These are phyloP conservation scores for Podospora conica DNA, from an alignment of 495 filamentous ascomycete genomes.

Conservation along the genomic window DNA sequence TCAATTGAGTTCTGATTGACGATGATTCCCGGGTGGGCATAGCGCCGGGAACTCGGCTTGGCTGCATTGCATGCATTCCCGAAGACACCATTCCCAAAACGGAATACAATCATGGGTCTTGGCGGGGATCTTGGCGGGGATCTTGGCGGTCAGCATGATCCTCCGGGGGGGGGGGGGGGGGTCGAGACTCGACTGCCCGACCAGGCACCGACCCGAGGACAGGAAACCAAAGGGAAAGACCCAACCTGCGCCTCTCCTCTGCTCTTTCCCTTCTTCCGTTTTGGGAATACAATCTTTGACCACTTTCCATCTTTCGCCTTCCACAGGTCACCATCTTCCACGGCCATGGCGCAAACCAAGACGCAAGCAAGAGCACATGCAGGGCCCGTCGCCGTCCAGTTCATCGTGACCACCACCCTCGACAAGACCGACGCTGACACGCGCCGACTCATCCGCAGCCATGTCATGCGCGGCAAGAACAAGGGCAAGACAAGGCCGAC, in stretches of 20 bases:
- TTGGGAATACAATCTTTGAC: not conserved
- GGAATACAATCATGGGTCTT: not conserved
- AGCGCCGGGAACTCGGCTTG: not conserved
- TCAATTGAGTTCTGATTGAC: too few species aligned
- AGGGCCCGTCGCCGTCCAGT: conserved; percentile 11
- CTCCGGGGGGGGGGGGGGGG: not conserved
- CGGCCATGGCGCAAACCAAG: not conserved
- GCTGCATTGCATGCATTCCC: not conserved
- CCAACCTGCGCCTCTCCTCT: not conserved
- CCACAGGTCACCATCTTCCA: not conserved
- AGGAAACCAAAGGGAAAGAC: not conserved
- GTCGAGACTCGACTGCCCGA: too few species aligned
- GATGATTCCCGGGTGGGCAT: not conserved
- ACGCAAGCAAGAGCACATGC: not conserved
- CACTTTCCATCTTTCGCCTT: not conserved
- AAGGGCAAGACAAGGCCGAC: conserved; percentile 13
- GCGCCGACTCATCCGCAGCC: conserved; percentile 40
- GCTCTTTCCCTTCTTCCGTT: not conserved
- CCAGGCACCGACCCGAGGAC: too few species aligned
- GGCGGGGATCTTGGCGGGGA: not conserved
- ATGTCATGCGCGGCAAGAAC: conserved; percentile 49
- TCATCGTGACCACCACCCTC: conserved; percentile 26
- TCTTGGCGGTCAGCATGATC: not conserved
- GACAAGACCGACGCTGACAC: conserved; percentile 28
- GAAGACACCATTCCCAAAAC: not conserved